A percentile compares a stretch with the other conserved stretches of the same genome.
Evolutionary conservation across 2,329 filamentous ascomycete genomes (phyloP).

Genomic region (Paracorniculantispora psalliotae): DNA sequence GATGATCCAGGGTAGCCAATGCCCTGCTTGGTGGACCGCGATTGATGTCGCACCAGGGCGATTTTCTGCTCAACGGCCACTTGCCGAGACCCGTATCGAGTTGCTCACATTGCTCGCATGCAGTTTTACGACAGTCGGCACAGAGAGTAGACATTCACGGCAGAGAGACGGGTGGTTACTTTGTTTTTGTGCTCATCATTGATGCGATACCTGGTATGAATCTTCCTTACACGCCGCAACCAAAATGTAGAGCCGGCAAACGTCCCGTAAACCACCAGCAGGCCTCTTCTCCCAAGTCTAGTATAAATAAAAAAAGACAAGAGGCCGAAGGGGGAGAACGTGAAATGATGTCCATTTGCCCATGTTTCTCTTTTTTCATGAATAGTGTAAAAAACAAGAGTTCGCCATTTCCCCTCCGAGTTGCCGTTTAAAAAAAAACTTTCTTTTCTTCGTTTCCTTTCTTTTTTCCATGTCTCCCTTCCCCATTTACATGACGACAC

Average conservation of each 20-base stretch:
- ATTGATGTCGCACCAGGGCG: background rate
- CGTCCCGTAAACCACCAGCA: constrained; percentile 33
- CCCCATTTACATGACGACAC: constrained; percentile 94
- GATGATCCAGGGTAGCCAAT: background rate
- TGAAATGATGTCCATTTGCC: background rate
- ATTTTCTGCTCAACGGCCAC: background rate
- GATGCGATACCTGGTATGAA: constrained; percentile 48
- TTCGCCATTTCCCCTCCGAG: constrained; percentile 10
- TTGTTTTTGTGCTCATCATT: constrained; percentile 34
- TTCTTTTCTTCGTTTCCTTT: constrained; percentile 24
- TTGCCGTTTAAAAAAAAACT: constrained; percentile 7
- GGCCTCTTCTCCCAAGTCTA: background rate
- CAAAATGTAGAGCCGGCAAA: constrained; percentile 49
- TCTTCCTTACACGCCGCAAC: constrained; percentile 50
- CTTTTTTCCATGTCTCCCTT: constrained; percentile 20
- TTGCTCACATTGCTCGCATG: too few relatives aligned
- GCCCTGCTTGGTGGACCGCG: background rate
- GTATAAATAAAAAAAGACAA: constrained; percentile 1
- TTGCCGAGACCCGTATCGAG: too few relatives aligned
- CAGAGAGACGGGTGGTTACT: constrained; percentile 16
- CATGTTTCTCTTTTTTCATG: constrained; percentile 9
- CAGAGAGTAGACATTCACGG: background rate
- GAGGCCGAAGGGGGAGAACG: background rate
- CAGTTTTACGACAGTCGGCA: too few relatives aligned
- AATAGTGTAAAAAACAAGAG: constrained; percentile 13